Conservation (phyloP, 2,329 filamentous ascomycete species). For the Ceratocystiopsis minuta region DNA sequence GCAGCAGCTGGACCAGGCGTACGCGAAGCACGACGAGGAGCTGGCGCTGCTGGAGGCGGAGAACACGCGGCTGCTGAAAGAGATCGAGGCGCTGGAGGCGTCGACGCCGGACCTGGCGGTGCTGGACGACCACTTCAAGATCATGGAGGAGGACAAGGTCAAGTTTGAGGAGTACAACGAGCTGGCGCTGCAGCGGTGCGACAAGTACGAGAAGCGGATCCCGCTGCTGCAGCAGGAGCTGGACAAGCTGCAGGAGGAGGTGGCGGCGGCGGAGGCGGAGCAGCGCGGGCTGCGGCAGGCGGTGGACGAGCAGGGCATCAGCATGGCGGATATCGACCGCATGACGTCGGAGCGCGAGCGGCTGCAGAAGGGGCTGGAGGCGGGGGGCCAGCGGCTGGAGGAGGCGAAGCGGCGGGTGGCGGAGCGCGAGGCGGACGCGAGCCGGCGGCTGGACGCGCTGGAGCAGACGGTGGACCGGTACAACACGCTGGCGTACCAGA, state of each 20-base stretch:
- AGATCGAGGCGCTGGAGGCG: conserved; percentile 81
- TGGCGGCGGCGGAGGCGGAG: conserved; percentile 69
- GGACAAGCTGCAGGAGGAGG: conserved; percentile 55
- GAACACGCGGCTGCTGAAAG: conserved; percentile 59
- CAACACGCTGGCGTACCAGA: conserved; percentile 88
- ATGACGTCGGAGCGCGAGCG: conserved; percentile 93
- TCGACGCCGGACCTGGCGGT: conserved; percentile 67
- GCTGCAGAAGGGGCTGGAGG: conserved; percentile 74
- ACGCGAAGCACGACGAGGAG: conserved; percentile 70
- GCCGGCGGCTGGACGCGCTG: conserved; percentile 74
- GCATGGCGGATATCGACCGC: conserved; percentile 95
- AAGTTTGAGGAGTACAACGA: conserved; percentile 95
- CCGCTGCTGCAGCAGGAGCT: conserved; percentile 75
- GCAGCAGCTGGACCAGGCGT: conserved; percentile 65
- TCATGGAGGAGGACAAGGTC: conserved; percentile 81
- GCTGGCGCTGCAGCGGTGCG: conserved; percentile 63
- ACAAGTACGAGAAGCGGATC: conserved; percentile 72
- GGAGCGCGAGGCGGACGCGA: conserved; percentile 79
- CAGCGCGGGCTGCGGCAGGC: conserved; percentile 61
- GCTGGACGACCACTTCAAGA: conserved; percentile 76
- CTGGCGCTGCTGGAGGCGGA: conserved; percentile 75
- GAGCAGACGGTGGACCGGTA: conserved; percentile 78
- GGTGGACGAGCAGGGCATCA: conserved; percentile 85
- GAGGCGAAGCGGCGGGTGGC: conserved; percentile 68
- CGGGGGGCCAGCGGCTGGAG: conserved; percentile 56